A percentile compares a stretch with the other conserved stretches of the same genome.
Evolutionary conservation across 331 rosid species (phyloP).

Genomic region (Quercus phellos): DNA sequence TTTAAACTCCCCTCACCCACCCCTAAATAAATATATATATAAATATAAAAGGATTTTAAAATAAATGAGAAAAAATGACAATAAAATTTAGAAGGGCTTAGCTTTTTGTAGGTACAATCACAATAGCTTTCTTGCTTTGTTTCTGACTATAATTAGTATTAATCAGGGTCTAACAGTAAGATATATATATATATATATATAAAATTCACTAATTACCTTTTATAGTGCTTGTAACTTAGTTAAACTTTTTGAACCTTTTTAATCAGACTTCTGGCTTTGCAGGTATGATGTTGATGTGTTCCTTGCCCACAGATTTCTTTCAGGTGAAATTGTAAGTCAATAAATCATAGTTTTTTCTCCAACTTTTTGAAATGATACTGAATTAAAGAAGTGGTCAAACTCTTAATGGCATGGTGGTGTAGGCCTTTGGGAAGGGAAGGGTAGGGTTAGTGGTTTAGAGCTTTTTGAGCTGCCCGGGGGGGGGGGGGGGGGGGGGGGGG

Average conservation of each 20-base stretch:
- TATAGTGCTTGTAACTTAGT: not conserved
- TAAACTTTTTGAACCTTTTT: not conserved
- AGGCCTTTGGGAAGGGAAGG: not conserved
- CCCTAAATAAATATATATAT: too few relatives aligned
- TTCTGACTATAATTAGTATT: not conserved
- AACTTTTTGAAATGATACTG: not conserved
- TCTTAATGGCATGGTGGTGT: not conserved
- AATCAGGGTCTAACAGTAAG: too few relatives aligned
- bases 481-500: too few relatives aligned
- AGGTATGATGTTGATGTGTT: slow-evolving; percentile 87
- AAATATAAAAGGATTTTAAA: too few relatives aligned
- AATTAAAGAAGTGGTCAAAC: not conserved
- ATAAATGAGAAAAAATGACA: too few relatives aligned
- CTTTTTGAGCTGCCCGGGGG: not conserved
- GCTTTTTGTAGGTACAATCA: too few relatives aligned
- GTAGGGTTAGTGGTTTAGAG: not conserved
- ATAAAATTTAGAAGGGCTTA: too few relatives aligned
- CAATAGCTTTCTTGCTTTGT: too few relatives aligned
- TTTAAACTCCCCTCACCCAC: too few relatives aligned
- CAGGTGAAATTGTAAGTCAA: slow-evolving; percentile 79
- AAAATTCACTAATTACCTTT: too few relatives aligned
- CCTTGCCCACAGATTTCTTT: slow-evolving; percentile 55
- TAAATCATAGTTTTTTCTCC: not conserved
- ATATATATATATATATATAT: not conserved
- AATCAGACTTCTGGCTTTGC: slow-evolving; percentile 21